phyloP scores from a whole-genome alignment of 202 grass and related monocot species.

The Cymbopogon flexuosus region DNA sequence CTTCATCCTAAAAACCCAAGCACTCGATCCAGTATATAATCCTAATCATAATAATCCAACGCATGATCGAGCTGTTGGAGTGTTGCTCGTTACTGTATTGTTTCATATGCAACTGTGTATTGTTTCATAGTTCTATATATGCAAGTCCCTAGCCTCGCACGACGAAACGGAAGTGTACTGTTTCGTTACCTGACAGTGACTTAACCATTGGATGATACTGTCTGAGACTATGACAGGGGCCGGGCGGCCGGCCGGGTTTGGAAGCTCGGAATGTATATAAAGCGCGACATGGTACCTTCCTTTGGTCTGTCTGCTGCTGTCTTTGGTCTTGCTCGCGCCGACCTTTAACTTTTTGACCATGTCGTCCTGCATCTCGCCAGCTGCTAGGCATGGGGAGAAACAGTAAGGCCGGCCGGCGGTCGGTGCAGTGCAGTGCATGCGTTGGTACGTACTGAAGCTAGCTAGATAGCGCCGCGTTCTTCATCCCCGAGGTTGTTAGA shows the following conservation, averaged over 20 bases:
- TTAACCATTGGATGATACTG: too few species aligned
- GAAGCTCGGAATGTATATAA: not conserved
- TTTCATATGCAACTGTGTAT: too few species aligned
- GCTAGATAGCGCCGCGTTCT: not conserved
- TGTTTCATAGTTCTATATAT: too few species aligned
- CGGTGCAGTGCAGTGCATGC: not conserved
- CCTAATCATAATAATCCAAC: too few species aligned
- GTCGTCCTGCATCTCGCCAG: not conserved
- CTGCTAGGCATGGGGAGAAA: not conserved
- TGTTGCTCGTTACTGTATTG: too few species aligned
- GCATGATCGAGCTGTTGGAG: too few species aligned
- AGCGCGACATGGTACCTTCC: slow-evolving; percentile 8
- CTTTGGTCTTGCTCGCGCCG: not conserved
- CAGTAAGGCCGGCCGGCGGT: not conserved
- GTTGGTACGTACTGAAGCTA: not conserved
- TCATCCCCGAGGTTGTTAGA: not conserved
- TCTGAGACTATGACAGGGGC: too few species aligned
- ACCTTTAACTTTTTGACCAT: slow-evolving; percentile 24
- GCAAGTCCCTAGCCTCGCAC: too few species aligned
- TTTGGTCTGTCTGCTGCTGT: not conserved
- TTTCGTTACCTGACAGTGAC: too few species aligned
- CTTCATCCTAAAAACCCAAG: too few species aligned
- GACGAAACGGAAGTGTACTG: too few species aligned
- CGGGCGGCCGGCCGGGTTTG: not conserved
- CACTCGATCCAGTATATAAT: too few species aligned